A percentile compares a stretch with the other conserved stretches of the same genome.
Conservation (phyloP, 2,329 filamentous ascomycete genomes). For the Dothistroma pini region DNA sequence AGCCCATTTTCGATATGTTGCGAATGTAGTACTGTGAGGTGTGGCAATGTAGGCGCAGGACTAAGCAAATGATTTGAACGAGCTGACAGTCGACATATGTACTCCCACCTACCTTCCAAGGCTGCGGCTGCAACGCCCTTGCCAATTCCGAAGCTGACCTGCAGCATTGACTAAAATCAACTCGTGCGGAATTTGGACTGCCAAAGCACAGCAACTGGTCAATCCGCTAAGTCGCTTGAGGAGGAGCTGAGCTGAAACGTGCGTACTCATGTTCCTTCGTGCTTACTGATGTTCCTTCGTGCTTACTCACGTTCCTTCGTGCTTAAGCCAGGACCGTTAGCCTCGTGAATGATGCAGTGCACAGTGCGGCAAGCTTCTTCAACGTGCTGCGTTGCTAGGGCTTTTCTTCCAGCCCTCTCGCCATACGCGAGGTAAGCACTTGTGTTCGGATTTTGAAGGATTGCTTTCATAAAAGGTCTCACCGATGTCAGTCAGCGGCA, state of each 20-base stretch:
- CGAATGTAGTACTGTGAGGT: not conserved
- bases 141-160: not conserved
- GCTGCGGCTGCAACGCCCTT: not conserved
- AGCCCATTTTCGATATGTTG: constrained; percentile 16
- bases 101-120: not conserved
- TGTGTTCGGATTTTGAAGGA: not conserved
- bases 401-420: not conserved
- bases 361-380: not conserved
- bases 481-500: not conserved
- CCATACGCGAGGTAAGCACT: not conserved
- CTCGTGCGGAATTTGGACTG: not conserved
- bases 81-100: not conserved
- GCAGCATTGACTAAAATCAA: not conserved
- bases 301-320: not conserved
- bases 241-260: not conserved
- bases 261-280: not conserved
- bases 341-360: not conserved
- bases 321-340: not conserved
- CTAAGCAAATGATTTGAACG: no score
- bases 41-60: not conserved
- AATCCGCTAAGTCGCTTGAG: not conserved
- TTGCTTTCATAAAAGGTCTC: not conserved
- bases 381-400: not conserved
- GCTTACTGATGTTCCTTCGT: no score
- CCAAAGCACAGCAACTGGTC: not conserved